Conservation (phyloP, 1,139 yeast species). For the Lodderomyces metapsilosis region DNA sequence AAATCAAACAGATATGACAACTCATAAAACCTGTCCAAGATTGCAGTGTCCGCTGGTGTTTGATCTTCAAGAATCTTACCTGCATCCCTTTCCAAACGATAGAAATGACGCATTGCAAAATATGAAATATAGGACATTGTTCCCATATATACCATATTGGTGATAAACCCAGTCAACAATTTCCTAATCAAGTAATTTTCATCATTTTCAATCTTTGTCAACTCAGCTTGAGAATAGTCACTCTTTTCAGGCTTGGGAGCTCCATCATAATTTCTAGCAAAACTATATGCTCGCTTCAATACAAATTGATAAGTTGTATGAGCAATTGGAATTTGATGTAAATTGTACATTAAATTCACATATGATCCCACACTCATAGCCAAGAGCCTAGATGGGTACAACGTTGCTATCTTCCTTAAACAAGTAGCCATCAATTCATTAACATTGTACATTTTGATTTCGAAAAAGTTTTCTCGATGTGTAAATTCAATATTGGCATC, state of each 20-base stretch:
- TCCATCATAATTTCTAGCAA: conserved; percentile 62
- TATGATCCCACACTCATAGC: conserved; percentile 61
- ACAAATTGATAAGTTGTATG: conserved; percentile 36
- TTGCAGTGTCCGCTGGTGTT: conserved; percentile 16
- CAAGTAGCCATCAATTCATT: conserved; percentile 59
- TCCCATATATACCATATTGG: conserved; percentile 45
- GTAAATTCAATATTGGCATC: background rate
- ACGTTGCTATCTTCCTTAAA: conserved; percentile 54
- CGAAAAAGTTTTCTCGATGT: conserved; percentile 36
- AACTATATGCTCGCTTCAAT: conserved; percentile 59
- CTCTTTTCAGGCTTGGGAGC: conserved; percentile 39
- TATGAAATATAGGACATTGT: conserved; percentile 25
- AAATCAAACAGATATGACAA: conserved; percentile 64
- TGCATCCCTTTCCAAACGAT: conserved; percentile 18
- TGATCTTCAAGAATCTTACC: conserved; percentile 15
- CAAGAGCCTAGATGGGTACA: conserved; percentile 75
- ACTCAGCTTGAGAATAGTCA: conserved; percentile 34
- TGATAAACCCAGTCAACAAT: conserved; percentile 38
- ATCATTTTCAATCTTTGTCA: conserved; percentile 42
- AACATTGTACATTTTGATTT: conserved; percentile 60
- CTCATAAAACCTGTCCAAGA: conserved; percentile 47
- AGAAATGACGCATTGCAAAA: conserved; percentile 25
- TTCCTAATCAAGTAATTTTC: conserved; percentile 54
- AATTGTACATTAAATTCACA: conserved; percentile 49
- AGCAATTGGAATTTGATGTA: conserved; percentile 17